Percentiles rank a stretch among this genome's conserved stretches.
Evolutionary conservation across 1,284 basidiomycete species (phyloP).

Genomic region (Leccinum pachyderme): DNA sequence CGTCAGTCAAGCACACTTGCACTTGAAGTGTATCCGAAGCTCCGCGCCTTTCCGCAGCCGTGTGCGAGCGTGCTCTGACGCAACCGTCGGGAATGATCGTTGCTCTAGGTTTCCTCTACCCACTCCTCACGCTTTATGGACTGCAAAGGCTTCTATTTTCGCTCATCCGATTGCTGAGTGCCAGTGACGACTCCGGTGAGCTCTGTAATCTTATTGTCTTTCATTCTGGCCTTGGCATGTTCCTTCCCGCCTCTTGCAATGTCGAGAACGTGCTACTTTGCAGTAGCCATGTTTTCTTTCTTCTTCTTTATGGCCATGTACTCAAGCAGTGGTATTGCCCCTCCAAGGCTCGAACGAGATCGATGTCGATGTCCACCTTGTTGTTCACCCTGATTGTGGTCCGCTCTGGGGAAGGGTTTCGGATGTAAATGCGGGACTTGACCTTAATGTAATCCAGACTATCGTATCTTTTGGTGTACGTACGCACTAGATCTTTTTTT

Average conservation of each 20-base stretch:
- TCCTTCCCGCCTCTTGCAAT: neutral
- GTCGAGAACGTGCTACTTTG: neutral
- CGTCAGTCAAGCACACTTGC: neutral
- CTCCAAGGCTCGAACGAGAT: conserved; percentile 20
- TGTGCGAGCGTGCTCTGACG: neutral
- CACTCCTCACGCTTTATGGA: conserved; percentile 20
- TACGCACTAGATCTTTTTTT: neutral
- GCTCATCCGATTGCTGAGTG: conserved; percentile 2
- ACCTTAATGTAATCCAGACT: conserved; percentile 37
- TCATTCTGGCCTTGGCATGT: neutral
- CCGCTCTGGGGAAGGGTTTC: conserved; percentile 36
- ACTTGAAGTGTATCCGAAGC: neutral
- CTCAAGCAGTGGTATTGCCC: conserved; percentile 12
- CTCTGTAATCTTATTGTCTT: neutral
- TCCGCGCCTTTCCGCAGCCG: neutral
- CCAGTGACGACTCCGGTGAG: conserved; percentile 10
- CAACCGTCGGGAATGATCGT: conserved; percentile 19
- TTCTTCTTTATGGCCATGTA: neutral
- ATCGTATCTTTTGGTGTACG: conserved; percentile 49
- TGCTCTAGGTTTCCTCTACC: conserved; percentile 20
- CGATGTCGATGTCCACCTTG: conserved; percentile 38
- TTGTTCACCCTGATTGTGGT: conserved; percentile 43
- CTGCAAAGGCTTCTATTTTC: conserved; percentile 14
- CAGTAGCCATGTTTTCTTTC: neutral
- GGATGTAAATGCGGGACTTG: conserved; percentile 46